Evolutionary conservation across 768 basidiomycete species (phyloP).

Genomic region (Panaeolus papilionaceus): DNA sequence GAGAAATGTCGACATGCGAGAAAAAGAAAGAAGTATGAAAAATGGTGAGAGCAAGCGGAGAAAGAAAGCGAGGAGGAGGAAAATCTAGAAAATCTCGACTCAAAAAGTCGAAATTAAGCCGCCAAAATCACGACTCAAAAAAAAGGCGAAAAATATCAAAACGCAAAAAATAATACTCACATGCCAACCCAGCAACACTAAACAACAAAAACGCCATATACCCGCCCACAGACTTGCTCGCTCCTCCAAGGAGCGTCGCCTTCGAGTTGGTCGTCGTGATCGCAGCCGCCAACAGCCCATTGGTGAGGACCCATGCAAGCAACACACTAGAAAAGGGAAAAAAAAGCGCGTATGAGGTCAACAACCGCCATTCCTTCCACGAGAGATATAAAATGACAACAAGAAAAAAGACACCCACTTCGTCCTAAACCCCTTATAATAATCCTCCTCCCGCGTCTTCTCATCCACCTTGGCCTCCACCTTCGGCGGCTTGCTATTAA

Average conservation of each 20-base stretch:
- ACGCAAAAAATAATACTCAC: too few species aligned
- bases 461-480: conserved; percentile 66
- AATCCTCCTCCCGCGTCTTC: conserved; percentile 79
- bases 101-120: too few species aligned
- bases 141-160: too few species aligned
- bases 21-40: too few species aligned
- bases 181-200: conserved; percentile 86
- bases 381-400: too few species aligned
- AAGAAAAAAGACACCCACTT: too few species aligned
- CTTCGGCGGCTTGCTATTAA: conserved; percentile 81
- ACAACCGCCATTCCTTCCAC: too few species aligned
- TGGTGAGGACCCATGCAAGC: conserved; percentile 88
- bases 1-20: too few species aligned
- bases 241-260: conserved; percentile 45
- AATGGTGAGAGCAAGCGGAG: too few species aligned
- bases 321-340: conserved; percentile 54
- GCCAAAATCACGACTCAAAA: too few species aligned
- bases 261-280: conserved; percentile 68
- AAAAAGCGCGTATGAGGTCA: conserved; percentile 25
- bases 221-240: conserved; percentile 68
- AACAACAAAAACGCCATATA: conserved; percentile 92
- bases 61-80: too few species aligned
- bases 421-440: conserved; percentile 90
- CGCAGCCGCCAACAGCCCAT: conserved; percentile 78
- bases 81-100: too few species aligned